These are phyloP conservation scores for Phyllostachys edulis DNA, from an alignment of 176 grass and related monocot genomes.

Conservation along the genomic window DNA sequence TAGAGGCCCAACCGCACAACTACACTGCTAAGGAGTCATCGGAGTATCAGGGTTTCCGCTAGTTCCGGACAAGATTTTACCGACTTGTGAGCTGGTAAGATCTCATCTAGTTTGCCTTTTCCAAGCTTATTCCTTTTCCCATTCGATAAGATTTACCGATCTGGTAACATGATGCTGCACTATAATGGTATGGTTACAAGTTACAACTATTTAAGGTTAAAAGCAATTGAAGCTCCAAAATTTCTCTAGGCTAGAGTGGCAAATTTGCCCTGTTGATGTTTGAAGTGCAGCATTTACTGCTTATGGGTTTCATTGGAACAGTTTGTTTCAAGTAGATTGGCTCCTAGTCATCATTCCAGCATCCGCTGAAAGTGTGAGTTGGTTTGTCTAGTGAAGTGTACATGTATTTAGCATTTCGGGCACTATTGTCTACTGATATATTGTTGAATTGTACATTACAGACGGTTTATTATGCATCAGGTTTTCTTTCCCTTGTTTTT, in stretches of 20 bases:
- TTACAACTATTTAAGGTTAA: not conserved
- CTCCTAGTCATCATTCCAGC: not conserved
- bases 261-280: not conserved
- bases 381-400: slow-evolving; percentile 17
- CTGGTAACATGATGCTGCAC: not conserved
- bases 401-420: not conserved
- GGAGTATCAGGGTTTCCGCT: not conserved
- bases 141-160: not conserved
- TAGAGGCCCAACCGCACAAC: not conserved
- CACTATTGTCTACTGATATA: not conserved
- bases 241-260: not conserved
- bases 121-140: not conserved
- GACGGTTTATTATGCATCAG: not conserved
- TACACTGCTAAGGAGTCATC: not conserved
- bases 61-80: not conserved
- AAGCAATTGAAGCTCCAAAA: not conserved
- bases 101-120: not conserved
- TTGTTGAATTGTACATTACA: not conserved
- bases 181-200: not conserved
- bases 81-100: no score
- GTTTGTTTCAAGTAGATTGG: slow-evolving; percentile 10
- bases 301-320: slow-evolving; percentile 8
- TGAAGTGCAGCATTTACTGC: not conserved
- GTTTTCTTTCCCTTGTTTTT: slow-evolving; percentile 15
- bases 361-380: not conserved